A percentile compares a stretch with the other conserved stretches of the same genome.
Conservation (phyloP, 2,329 filamentous ascomycete genomes). For the Paecilomyces niveus region DNA sequence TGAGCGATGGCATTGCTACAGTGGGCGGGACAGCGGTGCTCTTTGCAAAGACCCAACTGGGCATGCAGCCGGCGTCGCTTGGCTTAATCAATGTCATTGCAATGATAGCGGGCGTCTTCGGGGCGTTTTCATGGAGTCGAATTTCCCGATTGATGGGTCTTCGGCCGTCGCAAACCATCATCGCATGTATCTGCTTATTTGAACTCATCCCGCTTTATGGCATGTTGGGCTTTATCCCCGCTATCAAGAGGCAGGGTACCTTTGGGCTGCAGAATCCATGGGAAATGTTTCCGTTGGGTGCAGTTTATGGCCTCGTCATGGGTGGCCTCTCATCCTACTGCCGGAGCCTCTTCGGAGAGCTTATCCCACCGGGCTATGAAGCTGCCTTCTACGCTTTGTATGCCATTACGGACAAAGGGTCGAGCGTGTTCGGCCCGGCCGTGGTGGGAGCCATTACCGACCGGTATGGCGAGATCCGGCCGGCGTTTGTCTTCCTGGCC, state of each 20-base stretch:
- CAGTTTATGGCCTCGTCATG: constrained; percentile 86
- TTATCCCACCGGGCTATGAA: constrained; percentile 90
- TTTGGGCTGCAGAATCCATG: constrained; percentile 85
- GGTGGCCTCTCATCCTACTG: constrained; percentile 92
- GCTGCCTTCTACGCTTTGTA: constrained; percentile 95
- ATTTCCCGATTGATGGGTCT: constrained; percentile 65
- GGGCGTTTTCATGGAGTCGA: constrained; percentile 83
- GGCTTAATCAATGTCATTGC: constrained; percentile 92
- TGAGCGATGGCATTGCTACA: constrained; percentile 90
- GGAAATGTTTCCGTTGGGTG: constrained; percentile 93
- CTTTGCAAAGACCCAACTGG: constrained; percentile 87
- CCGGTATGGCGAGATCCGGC: constrained; percentile 68
- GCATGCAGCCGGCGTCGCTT: constrained; percentile 81
- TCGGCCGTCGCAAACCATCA: constrained; percentile 76
- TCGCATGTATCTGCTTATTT: constrained; percentile 85
- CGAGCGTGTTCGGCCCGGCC: constrained; percentile 84
- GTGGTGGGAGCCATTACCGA: constrained; percentile 94
- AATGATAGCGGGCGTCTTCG: constrained; percentile 73
- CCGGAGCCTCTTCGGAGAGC: constrained; percentile 81
- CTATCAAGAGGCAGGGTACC: constrained; percentile 65
- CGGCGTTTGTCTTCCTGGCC: constrained; percentile 88
- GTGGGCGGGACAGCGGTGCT: constrained; percentile 90
- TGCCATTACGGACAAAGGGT: constrained; percentile 95
- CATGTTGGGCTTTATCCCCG: constrained; percentile 76
- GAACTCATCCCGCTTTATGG: constrained; percentile 91